phyloP scores from a whole-genome alignment of 805 yeast genomes.

The Wilhelminamyces savonicus region DNA sequence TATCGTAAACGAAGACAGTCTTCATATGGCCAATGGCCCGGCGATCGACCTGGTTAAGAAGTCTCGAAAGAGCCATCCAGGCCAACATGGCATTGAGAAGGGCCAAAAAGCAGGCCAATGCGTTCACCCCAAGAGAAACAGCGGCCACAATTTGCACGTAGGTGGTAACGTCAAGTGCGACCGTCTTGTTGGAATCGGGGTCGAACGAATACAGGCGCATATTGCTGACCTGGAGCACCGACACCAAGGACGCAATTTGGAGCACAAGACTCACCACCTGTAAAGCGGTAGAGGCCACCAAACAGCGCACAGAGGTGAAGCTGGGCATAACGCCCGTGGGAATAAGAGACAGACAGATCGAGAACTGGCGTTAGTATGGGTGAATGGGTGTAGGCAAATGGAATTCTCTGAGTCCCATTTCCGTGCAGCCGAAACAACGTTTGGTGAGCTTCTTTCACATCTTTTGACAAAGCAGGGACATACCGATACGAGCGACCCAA shows the following conservation, averaged over 20 bases:
- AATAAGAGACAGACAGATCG: slow-evolving; percentile 11
- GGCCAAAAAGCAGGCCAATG: slow-evolving; percentile 7
- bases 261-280: slow-evolving; percentile 15
- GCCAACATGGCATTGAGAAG: slow-evolving; percentile 3
- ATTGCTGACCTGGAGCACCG: slow-evolving; percentile 5
- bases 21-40: no score
- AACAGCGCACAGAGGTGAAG: slow-evolving; percentile 9
- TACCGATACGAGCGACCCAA: slow-evolving; percentile 18
- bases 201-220: slow-evolving; percentile 23
- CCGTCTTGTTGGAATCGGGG: slow-evolving; percentile 5
- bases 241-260: slow-evolving; percentile 13
- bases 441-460: background rate
- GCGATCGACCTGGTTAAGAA: no score
- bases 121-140: slow-evolving; percentile 10
- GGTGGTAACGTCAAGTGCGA: slow-evolving; percentile 19
- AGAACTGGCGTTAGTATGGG: slow-evolving; percentile 8
- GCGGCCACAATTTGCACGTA: slow-evolving; percentile 20
- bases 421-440: background rate
- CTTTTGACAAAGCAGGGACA: slow-evolving; percentile 4
- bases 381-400: background rate
- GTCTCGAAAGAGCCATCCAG: no score
- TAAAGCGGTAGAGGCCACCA: slow-evolving; percentile 11
- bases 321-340: slow-evolving; percentile 17
- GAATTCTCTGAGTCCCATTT: background rate
- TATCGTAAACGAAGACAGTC: no score